Base-by-base conservation (phyloP, 805 yeast species). In the Allodekkera sacchari region DNA sequence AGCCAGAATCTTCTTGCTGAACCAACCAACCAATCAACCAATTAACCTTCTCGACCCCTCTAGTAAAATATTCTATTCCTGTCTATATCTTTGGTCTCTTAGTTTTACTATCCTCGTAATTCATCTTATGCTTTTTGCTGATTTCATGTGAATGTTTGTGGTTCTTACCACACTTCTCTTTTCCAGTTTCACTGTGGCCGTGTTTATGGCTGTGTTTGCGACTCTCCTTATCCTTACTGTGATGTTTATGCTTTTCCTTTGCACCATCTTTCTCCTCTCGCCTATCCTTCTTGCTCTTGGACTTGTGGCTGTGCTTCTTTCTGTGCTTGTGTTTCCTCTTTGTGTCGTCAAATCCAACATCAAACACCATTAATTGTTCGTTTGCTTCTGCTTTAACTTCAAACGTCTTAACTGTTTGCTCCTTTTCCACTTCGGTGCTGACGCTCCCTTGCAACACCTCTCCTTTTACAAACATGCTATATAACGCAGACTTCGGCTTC, bases 391-490 rank as follows among this genome's bases (percentile, higher is more conserved):
- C 34, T n/a, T 2, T 31, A 21, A 8, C 14, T 12, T 2, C 22
- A n/a, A 9, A 7, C 22, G 7, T 12, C 21, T 2, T 32, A 6
- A 14, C 10, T n/a, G 17, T 14, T 14, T 19, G 28, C 33, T 24
- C 3, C 3, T 30, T 22, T 9, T 24, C 9, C 27, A 24, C 13
- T 13, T 11, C 14, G 27, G n/a, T 18, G 35, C 39, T 1, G 30
- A 35, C 21, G 10, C 17, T 42, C 22, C 96, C 97, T 25, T 71
- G 68, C 35, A 89, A 57, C 1, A 92, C 81, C 43, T 82, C 89
- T 0, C 97, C 98, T 43, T 72, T 69, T 2, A 87, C 94, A 63
- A 89, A 89, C 83, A 80, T 76, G 37, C 73, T 60, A 48, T 89
- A 92, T 34, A 92, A 59, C 1, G 95, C 94, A 5, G 92, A 79